A percentile compares a stretch with the other conserved stretches of the same genome.
Conservation (phyloP, 192 early-diverging fungal species). For the Umbelopsis sp. region DNA sequence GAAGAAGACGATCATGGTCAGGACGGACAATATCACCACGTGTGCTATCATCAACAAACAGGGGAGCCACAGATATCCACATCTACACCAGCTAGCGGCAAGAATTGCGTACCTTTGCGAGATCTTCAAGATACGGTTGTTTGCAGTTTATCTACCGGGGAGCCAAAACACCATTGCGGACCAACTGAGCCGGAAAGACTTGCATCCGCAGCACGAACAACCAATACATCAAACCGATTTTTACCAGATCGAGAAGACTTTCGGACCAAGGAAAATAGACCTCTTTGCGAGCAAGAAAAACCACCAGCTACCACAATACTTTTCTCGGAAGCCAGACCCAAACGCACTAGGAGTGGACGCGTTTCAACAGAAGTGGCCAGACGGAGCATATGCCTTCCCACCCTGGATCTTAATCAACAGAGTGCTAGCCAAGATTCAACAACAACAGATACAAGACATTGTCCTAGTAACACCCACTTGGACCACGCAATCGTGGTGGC, state of each 20-base stretch:
- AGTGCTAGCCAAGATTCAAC: too few species aligned
- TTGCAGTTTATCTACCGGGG: constrained; percentile 5
- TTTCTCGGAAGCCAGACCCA: neutral
- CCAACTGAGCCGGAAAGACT: neutral
- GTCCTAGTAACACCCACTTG: too few species aligned
- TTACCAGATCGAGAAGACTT: constrained; percentile 5
- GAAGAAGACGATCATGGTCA: neutral
- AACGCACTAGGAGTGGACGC: too few species aligned
- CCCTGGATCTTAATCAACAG: too few species aligned
- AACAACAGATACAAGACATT: too few species aligned
- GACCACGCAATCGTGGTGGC: too few species aligned
- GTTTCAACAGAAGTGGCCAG: too few species aligned
- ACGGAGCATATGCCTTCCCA: too few species aligned
- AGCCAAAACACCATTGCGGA: constrained; percentile 15
- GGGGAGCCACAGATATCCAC: neutral
- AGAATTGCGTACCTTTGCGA: constrained; percentile 4
- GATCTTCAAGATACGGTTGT: neutral
- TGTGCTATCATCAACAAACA: constrained; percentile 5
- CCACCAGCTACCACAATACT: constrained; percentile 8
- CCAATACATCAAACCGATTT: neutral
- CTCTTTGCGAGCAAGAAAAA: constrained; percentile 6
- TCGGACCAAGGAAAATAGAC: constrained; percentile 1
- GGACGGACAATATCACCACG: constrained; percentile 10
- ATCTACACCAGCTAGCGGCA: neutral
- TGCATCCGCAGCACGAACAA: constrained; percentile 8